phyloP scores from a whole-genome alignment of 2,329 filamentous ascomycete species.

The Simplicillium aogashimaense region DNA sequence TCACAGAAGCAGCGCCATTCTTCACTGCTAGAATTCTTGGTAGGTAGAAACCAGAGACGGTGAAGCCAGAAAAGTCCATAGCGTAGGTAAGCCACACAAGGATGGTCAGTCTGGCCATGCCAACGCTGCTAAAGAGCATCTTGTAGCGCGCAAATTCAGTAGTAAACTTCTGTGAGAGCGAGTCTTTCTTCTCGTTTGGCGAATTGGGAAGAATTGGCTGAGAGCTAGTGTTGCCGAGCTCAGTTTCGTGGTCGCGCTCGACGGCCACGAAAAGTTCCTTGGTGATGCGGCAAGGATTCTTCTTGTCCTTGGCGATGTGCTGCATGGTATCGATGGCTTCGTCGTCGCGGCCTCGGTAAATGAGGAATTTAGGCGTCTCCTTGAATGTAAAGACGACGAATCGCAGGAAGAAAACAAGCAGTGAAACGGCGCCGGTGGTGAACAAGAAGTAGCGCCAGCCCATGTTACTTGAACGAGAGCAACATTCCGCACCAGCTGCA shows the following conservation, averaged over 20 bases:
- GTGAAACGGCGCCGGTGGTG: slow-evolving; percentile 40
- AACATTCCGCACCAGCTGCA: slow-evolving; percentile 15
- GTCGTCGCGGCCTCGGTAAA: slow-evolving; percentile 41
- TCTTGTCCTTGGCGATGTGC: slow-evolving; percentile 42
- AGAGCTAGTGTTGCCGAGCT: slow-evolving; percentile 8
- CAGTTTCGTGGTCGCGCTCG: slow-evolving; percentile 10
- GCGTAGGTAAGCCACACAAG: slow-evolving; percentile 26
- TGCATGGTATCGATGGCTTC: slow-evolving; percentile 44
- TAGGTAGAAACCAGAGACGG: slow-evolving; percentile 30
- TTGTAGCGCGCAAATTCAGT: slow-evolving; percentile 16
- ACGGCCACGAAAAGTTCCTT: slow-evolving; percentile 23
- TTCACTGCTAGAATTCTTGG: slow-evolving; percentile 41
- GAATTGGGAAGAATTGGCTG: slow-evolving; percentile 9
- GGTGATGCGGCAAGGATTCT: slow-evolving; percentile 20
- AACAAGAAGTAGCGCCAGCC: slow-evolving; percentile 51
- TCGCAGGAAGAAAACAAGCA: slow-evolving; percentile 44
- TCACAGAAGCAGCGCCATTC: slow-evolving; percentile 31
- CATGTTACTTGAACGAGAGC: slow-evolving; percentile 34
- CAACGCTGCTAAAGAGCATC: slow-evolving; percentile 20
- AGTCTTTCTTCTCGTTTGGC: slow-evolving; percentile 7
- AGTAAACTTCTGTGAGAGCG: slow-evolving; percentile 9
- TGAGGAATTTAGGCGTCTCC: slow-evolving; percentile 48
- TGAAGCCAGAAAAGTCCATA: slow-evolving; percentile 27
- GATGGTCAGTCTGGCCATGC: slow-evolving; percentile 24
- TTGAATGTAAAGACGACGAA: slow-evolving; percentile 45